phyloP scores from a whole-genome alignment of 345 rosid genomes.

The Acer saccharum region DNA sequence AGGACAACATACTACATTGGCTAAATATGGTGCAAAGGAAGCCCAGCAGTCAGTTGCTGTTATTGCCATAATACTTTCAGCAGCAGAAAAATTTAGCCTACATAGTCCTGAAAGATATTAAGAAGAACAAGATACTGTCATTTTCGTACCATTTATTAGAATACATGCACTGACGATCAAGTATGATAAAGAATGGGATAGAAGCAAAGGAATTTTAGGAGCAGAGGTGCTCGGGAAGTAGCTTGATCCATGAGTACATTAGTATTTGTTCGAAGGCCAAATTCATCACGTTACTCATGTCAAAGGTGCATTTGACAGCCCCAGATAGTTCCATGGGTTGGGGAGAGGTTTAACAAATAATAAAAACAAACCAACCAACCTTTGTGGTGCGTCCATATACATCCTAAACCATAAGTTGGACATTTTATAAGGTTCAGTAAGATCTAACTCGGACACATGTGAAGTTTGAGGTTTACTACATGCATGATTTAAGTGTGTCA shows the following conservation, averaged over 20 bases:
- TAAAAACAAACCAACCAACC: background rate
- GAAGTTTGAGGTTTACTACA: background rate
- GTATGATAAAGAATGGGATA: background rate
- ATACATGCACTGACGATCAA: background rate
- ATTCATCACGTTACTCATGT: background rate
- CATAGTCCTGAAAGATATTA: slow-evolving; percentile 44
- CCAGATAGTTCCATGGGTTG: background rate
- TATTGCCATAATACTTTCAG: slow-evolving; percentile 40
- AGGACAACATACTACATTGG: slow-evolving; percentile 68
- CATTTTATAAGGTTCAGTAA: background rate
- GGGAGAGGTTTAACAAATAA: background rate
- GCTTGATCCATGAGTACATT: background rate
- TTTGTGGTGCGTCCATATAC: background rate
- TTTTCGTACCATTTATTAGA: background rate
- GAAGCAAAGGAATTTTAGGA: slow-evolving; percentile 8
- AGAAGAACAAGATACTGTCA: slow-evolving; percentile 10
- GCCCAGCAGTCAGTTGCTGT: slow-evolving; percentile 58
- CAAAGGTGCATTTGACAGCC: background rate
- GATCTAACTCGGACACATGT: background rate
- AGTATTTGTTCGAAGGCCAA: background rate
- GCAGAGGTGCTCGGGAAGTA: background rate
- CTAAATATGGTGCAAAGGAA: slow-evolving; percentile 52
- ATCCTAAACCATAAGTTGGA: background rate
- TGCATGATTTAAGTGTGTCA: background rate
- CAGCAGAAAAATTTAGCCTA: slow-evolving; percentile 45